phyloP scores from a whole-genome alignment of 805 yeast genomes.

The Teunomyces barrocoloradensis region DNA sequence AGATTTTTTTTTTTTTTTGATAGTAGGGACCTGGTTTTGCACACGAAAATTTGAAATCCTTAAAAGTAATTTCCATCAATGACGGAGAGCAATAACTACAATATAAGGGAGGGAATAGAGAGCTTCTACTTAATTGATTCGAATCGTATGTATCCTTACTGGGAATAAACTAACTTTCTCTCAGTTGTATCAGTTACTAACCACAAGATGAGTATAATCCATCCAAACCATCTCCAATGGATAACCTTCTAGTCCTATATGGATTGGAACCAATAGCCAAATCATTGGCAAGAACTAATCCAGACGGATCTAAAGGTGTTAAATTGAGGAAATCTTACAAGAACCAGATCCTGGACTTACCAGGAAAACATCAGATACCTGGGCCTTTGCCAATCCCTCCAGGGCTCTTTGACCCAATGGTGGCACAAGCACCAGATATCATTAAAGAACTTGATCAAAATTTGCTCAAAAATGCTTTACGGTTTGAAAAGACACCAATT shows the following conservation, averaged over 20 bases:
- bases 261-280: constrained; percentile 65
- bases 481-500: constrained; percentile 62
- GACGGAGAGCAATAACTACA: constrained; percentile 3
- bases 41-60: neutral
- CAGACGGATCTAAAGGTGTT: constrained; percentile 88
- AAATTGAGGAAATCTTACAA: constrained; percentile 93
- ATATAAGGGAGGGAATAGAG: constrained; percentile 12
- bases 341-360: constrained; percentile 82
- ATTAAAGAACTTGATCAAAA: constrained; percentile 50
- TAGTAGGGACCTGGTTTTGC: neutral
- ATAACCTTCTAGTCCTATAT: constrained; percentile 68
- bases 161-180: neutral
- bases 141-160: constrained; percentile 12
- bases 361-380: constrained; percentile 76
- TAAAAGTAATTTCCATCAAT: neutral
- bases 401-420: constrained; percentile 36
- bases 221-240: constrained; percentile 66
- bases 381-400: constrained; percentile 35
- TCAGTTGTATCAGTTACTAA: neutral
- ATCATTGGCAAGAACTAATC: constrained; percentile 81
- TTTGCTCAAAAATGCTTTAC: constrained; percentile 48
- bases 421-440: constrained; percentile 41
- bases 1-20: neutral
- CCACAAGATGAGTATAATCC: constrained; percentile 34
- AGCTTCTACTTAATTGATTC: constrained; percentile 30